Base-by-base conservation (phyloP, 2,329 filamentous ascomycete genomes). In the Nannizzia gypsea region DNA sequence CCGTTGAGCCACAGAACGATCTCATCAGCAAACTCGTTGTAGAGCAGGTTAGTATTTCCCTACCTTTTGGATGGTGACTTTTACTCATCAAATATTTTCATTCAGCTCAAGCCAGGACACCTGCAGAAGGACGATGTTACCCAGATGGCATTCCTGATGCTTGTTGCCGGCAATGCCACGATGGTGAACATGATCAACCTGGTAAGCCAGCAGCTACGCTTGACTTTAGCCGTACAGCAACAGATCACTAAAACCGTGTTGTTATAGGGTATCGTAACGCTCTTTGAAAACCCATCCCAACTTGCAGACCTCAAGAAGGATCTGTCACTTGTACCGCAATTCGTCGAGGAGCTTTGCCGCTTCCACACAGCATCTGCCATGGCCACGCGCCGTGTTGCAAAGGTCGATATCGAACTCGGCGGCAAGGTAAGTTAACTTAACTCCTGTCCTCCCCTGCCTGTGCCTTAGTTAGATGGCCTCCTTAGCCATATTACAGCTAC, bases 161-260 rank as follows among this genome's bases (percentile, higher is more conserved):
- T 81, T 1, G 77, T 79, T 1, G 78, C 78, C 0, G 78, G 78
- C 1, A 81, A 80, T 40, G 79, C 78, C 0, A 80, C 79, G 0
- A 77, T 80, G 74, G 74, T 80, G 3, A 79, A 75, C 64, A 80
- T 78, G 74, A 80, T 80, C 60, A 70, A 73, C 0, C 68, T 80
- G 34, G 76, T 75, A 57, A 55, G 56, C 26, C 24, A 8, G 15
- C 17, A 44, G 40, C 40, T 20, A 3, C 40, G 6, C 15, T n/a
- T 15, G 8, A 22, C 36, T 40, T 46, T 3, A 11, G 24, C 5
- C 24, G 17, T 24, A 26, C 11, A 42, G 2, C n/a, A 24, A n/a
- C 20, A 24, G n/a, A 5, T 22, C 5, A 28, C 59, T 59, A 13
- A 60, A 36, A 36, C 31, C 31, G 31, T n/a, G 68, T 58, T 1